phyloP scores from a whole-genome alignment of 441 rosid genomes.

The Flueggea neowawraea region DNA sequence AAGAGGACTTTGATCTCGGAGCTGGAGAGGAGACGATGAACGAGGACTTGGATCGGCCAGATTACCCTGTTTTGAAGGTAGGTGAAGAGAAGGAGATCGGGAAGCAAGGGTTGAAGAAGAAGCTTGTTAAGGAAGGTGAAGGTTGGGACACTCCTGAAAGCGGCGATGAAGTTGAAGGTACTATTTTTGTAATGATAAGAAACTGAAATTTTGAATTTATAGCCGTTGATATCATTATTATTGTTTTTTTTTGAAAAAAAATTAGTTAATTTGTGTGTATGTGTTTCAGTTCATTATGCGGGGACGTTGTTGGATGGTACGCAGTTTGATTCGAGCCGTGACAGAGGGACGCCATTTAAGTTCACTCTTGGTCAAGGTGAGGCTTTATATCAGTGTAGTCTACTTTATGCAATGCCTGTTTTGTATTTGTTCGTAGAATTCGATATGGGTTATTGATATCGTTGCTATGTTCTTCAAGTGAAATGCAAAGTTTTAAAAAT shows the following conservation, averaged over 20 bases:
- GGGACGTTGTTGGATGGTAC: conserved; percentile 89
- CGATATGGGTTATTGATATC: no score
- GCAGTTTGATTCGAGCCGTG: conserved; percentile 82
- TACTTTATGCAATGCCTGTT: background rate
- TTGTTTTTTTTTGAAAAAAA: background rate
- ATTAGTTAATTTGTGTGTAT: background rate
- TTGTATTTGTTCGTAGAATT: no score
- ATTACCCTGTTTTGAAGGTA: conserved; percentile 29
- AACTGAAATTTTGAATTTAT: no score
- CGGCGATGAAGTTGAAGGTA: conserved; percentile 86
- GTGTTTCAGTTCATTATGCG: conserved; percentile 75
- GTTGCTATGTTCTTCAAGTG: no score
- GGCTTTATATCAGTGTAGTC: background rate
- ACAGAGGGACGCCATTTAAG: conserved; percentile 72
- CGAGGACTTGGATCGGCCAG: conserved; percentile 32
- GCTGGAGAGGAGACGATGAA: conserved; percentile 22
- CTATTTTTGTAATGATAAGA: background rate
- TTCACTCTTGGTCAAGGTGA: conserved; percentile 90
- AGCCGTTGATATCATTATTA: background rate
- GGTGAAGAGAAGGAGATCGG: conserved; percentile 82
- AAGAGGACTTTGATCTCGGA: conserved; percentile 61
- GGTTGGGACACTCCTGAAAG: conserved; percentile 66
- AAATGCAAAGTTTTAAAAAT: no score
- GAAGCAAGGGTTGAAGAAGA: conserved; percentile 61
- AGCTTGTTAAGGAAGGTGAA: conserved; percentile 62